phyloP scores from a whole-genome alignment of 2,329 filamentous ascomycete genomes.

The Trichoderma arundinaceum region DNA sequence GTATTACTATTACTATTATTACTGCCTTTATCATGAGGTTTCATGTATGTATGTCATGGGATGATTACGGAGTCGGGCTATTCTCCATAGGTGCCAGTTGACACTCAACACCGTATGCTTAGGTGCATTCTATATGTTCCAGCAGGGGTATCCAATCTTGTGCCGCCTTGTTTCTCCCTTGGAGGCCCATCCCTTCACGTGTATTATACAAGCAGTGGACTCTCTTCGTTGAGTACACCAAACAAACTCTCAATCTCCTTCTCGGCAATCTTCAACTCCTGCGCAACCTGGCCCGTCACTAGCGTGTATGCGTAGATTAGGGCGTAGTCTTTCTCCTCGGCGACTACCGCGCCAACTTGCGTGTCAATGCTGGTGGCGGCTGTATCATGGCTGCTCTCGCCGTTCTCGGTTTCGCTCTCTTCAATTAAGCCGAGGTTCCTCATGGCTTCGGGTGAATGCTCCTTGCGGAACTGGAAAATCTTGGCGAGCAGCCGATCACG shows the following conservation, averaged over 20 bases:
- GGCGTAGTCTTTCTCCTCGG: conserved; percentile 79
- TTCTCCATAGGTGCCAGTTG: not conserved
- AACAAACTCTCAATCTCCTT: conserved; percentile 64
- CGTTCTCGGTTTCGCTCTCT: not conserved
- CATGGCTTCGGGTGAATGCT: conserved; percentile 42
- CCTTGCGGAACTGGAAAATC: conserved; percentile 80
- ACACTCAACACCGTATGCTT: not conserved
- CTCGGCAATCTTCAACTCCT: conserved; percentile 63
- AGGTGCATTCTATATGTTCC: not conserved
- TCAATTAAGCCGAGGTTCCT: not conserved
- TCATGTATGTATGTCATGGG: not conserved
- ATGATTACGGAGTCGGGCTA: not conserved
- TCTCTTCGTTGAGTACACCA: conserved; percentile 53
- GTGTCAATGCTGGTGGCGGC: not conserved
- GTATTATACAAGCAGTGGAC: conserved; percentile 30
- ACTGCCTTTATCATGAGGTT: not conserved
- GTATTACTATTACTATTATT: conserved; percentile 5
- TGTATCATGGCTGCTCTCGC: conserved; percentile 18
- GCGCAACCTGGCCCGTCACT: conserved; percentile 65
- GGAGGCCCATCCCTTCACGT: too few species aligned
- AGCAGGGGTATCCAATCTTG: conserved; percentile 15
- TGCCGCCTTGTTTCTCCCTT: not conserved
- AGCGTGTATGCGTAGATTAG: conserved; percentile 88
- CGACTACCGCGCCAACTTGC: conserved; percentile 36
- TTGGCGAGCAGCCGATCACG: conserved; percentile 80